Evolutionary conservation across 2,329 filamentous ascomycete species (phyloP).

Genomic region (Diaporthe nobilis): DNA sequence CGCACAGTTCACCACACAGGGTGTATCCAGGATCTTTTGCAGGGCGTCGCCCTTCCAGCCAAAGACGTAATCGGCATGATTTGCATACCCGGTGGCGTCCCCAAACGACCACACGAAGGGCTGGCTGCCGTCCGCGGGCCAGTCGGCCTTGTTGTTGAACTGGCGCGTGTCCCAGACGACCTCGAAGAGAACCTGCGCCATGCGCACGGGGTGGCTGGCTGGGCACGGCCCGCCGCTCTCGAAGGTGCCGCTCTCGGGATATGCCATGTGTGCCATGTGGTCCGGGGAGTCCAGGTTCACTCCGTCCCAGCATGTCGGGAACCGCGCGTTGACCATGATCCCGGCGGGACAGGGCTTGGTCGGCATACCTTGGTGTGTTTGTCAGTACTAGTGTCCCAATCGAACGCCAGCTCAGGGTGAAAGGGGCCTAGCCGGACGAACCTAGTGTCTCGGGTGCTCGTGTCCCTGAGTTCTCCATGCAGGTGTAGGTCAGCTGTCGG

Average conservation of each 20-base stretch:
- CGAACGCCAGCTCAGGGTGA: background rate
- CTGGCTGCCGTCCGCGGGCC: constrained; percentile 52
- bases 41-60: constrained; percentile 50
- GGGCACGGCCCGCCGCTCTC: constrained; percentile 47
- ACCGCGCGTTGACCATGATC: constrained; percentile 49
- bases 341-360: constrained; percentile 52
- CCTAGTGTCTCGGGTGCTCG: constrained; percentile 52
- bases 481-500: constrained; percentile 55
- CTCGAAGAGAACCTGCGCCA: constrained; percentile 59
- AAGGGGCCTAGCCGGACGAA: constrained; percentile 48
- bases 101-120: constrained; percentile 49
- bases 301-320: constrained; percentile 50
- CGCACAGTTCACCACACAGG: constrained; percentile 45
- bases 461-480: constrained; percentile 46
- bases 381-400: background rate
- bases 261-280: constrained; percentile 51
- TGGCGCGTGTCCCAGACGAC: constrained; percentile 57
- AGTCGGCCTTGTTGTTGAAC: constrained; percentile 52
- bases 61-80: constrained; percentile 53
- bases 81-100: constrained; percentile 52
- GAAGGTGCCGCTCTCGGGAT: constrained; percentile 43
- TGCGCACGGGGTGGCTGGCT: constrained; percentile 49
- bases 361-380: constrained; percentile 46
- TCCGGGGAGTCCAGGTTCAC: constrained; percentile 50
- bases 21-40: constrained; percentile 49